Conservation (phyloP, 768 basidiomycete genomes). For the Termitomyces sp. region DNA sequence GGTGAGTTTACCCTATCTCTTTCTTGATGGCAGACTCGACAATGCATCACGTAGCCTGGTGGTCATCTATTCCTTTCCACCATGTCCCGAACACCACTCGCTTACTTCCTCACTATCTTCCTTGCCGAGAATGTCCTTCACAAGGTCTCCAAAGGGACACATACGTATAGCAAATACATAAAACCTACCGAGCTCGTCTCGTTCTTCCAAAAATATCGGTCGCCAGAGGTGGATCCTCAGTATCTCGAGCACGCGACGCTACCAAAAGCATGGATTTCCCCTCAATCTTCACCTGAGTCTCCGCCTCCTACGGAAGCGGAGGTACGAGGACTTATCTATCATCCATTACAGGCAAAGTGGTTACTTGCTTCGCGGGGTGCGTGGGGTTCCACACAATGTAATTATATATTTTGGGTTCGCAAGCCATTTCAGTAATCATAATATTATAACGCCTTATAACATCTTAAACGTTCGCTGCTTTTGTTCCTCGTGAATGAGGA, state of each 20-base stretch:
- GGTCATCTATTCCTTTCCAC: conserved; percentile 96
- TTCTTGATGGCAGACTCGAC: background rate
- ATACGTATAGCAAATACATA: conserved; percentile 88
- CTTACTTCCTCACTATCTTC: conserved; percentile 48
- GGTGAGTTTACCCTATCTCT: conserved; percentile 37
- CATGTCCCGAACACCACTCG: conserved; percentile 69
- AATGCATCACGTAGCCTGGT: conserved; percentile 61
- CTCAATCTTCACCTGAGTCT: conserved; percentile 36
- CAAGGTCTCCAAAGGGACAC: conserved; percentile 83
- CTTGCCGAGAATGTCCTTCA: conserved; percentile 80
- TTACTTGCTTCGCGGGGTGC: conserved; percentile 57
- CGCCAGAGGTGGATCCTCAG: conserved; percentile 15
- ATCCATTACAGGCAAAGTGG: conserved; percentile 72
- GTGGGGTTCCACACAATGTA: conserved; percentile 56
- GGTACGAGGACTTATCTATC: conserved; percentile 73
- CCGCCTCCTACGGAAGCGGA: conserved; percentile 71
- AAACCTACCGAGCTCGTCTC: conserved; percentile 80
- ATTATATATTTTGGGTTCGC: conserved; percentile 87
- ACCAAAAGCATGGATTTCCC: conserved; percentile 57
- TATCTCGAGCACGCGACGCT: conserved; percentile 10
- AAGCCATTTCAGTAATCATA: conserved; percentile 39
- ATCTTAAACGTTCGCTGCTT: background rate
- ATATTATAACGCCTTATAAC: background rate
- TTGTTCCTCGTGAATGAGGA: background rate
- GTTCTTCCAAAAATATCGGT: conserved; percentile 69